Conservation (phyloP, 2,329 filamentous ascomycete genomes). For the Microcyclospora tardicrescens region DNA sequence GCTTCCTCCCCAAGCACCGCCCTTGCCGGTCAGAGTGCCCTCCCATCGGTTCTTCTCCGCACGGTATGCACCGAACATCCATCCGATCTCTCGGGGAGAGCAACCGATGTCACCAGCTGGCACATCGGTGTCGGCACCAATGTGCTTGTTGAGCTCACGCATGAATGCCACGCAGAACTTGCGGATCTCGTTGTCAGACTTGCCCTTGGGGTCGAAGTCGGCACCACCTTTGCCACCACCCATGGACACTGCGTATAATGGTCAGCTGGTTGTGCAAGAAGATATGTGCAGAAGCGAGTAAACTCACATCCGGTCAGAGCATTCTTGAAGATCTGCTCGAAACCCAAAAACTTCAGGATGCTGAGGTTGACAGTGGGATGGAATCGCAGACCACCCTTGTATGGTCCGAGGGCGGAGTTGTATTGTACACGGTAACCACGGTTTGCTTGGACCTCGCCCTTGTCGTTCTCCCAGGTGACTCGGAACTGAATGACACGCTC, state of each 20-base stretch:
- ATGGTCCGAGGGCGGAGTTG: conserved; percentile 93
- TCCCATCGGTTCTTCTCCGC: conserved; percentile 82
- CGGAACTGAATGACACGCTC: conserved; percentile 97
- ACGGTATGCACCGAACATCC: conserved; percentile 89
- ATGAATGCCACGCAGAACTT: conserved; percentile 95
- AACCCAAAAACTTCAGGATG: conserved; percentile 89
- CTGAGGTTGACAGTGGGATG: conserved; percentile 74
- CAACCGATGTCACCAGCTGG: conserved; percentile 97
- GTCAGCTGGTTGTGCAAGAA: conserved; percentile 3
- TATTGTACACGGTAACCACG: conserved; percentile 94
- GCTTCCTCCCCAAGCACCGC: conserved; percentile 79
- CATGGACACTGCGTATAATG: conserved; percentile 55
- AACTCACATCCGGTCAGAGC: conserved; percentile 79
- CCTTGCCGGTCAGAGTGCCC: conserved; percentile 94
- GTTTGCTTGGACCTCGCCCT: conserved; percentile 80
- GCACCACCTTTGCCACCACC: conserved; percentile 95
- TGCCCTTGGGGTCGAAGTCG: conserved; percentile 98
- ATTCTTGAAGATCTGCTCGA: conserved; percentile 99
- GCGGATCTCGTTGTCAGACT: conserved; percentile 92
- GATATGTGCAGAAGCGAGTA: neutral
- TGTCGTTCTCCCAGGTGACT: conserved; percentile 92
- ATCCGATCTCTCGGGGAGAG: conserved; percentile 81
- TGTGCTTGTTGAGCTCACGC: conserved; percentile 89
- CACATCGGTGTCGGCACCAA: conserved; percentile 89
- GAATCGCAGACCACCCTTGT: conserved; percentile 94